Evolutionary conservation across 805 yeast genomes (phyloP).

Genomic region (Sugiyamaella chiloensis): DNA sequence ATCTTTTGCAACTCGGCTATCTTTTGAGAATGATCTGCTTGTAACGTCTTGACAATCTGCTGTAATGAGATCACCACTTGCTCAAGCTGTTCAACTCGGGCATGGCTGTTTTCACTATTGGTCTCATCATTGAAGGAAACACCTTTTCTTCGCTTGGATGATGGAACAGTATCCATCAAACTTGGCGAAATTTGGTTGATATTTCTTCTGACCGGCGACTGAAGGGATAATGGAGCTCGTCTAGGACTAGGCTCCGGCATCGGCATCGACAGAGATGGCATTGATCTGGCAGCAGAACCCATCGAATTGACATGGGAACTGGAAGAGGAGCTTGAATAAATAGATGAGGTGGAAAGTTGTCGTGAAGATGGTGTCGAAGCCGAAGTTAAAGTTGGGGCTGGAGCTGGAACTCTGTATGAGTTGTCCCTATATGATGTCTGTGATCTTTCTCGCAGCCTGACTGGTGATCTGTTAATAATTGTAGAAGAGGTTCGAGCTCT

Average conservation of each 20-base stretch:
- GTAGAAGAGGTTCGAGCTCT: neutral
- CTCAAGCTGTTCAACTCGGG: neutral
- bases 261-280: neutral
- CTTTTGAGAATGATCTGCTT: constrained; percentile 3
- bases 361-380: neutral
- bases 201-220: constrained; percentile 3
- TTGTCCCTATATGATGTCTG: too few relatives aligned
- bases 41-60: constrained; percentile 7
- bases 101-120: neutral
- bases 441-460: neutral
- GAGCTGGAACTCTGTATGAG: too few relatives aligned
- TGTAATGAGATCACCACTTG: constrained; percentile 9
- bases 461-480: neutral
- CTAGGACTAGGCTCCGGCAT: neutral
- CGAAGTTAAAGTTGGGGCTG: neutral
- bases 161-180: neutral
- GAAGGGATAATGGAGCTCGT: neutral
- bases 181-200: neutral
- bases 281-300: neutral
- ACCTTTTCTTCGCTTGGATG: constrained; percentile 1
- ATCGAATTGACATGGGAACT: neutral
- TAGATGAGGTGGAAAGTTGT: neutral
- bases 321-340: neutral
- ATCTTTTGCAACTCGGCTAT: constrained; percentile 4
- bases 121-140: constrained; percentile 2